These are phyloP conservation scores for Fonsecaea pedrosoi DNA, from an alignment of 2,329 filamentous ascomycete species.

Conservation along the genomic window DNA sequence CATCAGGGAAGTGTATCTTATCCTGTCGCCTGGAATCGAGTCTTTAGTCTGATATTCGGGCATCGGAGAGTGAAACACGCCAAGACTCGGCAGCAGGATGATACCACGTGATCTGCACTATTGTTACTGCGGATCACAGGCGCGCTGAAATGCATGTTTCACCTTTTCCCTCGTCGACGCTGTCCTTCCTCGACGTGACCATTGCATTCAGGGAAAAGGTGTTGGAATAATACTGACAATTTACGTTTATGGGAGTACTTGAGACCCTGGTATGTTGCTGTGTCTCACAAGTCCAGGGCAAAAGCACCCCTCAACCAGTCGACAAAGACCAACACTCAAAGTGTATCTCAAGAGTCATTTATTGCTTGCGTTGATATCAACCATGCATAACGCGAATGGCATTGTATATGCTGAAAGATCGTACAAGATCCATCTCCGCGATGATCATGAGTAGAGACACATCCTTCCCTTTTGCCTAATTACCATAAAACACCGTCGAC, in stretches of 20 bases:
- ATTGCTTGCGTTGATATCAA: too few species aligned
- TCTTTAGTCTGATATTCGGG: not conserved
- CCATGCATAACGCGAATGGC: too few species aligned
- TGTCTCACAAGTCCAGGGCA: too few species aligned
- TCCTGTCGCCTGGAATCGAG: not conserved
- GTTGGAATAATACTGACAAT: too few species aligned
- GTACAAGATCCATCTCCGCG: not conserved
- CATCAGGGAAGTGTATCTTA: not conserved
- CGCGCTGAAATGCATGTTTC: not conserved
- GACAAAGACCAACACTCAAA: too few species aligned
- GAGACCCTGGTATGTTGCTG: too few species aligned
- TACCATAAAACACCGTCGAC: not conserved
- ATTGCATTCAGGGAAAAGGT: too few species aligned
- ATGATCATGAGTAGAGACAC: not conserved
- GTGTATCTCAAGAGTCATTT: too few species aligned
- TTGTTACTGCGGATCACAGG: not conserved
- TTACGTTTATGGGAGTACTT: too few species aligned
- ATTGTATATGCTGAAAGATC: too few species aligned
- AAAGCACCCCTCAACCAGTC: too few species aligned
- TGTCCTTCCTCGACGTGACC: too few species aligned
- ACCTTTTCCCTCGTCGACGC: not conserved
- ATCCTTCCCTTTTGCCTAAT: not conserved
- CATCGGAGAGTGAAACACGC: not conserved
- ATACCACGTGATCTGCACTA: not conserved
- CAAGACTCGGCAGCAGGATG: not conserved